Base-by-base conservation (phyloP, 257 asterid genomes). In the Verbena officinalis region DNA sequence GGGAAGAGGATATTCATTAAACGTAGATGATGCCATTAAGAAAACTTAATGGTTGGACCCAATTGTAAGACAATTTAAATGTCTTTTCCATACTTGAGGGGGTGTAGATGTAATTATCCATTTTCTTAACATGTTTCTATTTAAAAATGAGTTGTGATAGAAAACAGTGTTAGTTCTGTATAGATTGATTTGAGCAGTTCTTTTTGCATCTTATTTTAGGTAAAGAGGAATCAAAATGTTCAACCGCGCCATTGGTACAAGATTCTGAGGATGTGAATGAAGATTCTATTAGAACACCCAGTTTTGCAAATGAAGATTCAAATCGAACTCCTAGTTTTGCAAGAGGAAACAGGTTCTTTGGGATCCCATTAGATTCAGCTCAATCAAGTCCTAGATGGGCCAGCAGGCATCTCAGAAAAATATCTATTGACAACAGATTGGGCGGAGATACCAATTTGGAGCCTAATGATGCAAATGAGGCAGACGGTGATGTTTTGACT, bases 321-420 rank as follows among this genome's bases (percentile, higher is more conserved):
- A 27, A 22, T 19, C 78, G 81, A 71, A 89, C 93, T 9, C 96
- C 90, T 0, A 65, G 24, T 68, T 83, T 69, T 17, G 62, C 75
- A 15, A 76, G 82, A 71, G 88, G 83, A 44, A 86, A 80, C 27
- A 83, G 70, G 58, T 79, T 82, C 66, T 84, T 91, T 5, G 87
- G 92, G 3, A 60, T 80, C 55, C 80, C 93, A 11, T 75, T 85
- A 15, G 95, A 91, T 67, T 84, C 96, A 17, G 85, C 84, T 77
- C 98, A 84, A 39, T 81, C 72, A 10, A 91, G 98, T 73, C 98
- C 98, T 8, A 85, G 84, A 57, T 83, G 80, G 81, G 44, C 54
- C 42, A 77, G 48, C 75, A 72, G 74, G 63, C 59, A 75, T 34
- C 43, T 60, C 7, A 69, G 66, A 72, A 91, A 73, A 50, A 16